Base-by-base conservation (phyloP, 768 basidiomycete genomes). In the Sarcomyxa edulis region DNA sequence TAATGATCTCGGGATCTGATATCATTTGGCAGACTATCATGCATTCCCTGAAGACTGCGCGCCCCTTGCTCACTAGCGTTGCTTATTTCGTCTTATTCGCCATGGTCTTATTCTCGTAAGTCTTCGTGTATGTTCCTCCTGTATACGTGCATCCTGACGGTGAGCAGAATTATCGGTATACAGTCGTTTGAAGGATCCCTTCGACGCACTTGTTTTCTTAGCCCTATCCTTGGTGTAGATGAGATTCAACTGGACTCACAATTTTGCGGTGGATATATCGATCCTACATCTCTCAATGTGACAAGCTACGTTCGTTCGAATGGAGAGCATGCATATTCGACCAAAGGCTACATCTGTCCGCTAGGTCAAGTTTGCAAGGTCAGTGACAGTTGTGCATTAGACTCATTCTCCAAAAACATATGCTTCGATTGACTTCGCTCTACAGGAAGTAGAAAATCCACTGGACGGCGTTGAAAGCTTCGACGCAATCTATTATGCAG, bases 61-160 rank as follows among this genome's bases (percentile, higher is more conserved):
- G 83, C 16, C 92, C 94, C 0, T 65, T 96, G n/a, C 74, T 98
- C 7, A 78, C 91, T 4, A 84, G 82, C 41, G 93, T 97, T 4
- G 78, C 91, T 0, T 87, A 88, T 56, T 97, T 97, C 53, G 85
- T 96, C 11, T 47, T 93, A 15, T 97, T 97, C 50, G 92, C 92
- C 0, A 83, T 92, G 65, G 62, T 79, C 9, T 53, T 98, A 5
- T 96, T 97, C 59, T 90, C 88, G 86, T 89, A 42, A 50, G 83
- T 66, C 22, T 37, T 34, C 24, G 29, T 22, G n/a, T 28, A 30
- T 37, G 25, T 31, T 7, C 9, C 5, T 33, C 12, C 15, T 16
- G 12, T 6, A 18, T 39, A 33, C 14, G n/a, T 39, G 19, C 26
- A 15, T 35, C 7, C 20, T 20, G 19, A 33, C 26, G n/a, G 8